Percentiles rank a stretch among this genome's conserved stretches.
These are phyloP conservation scores for Chytriomyces confervae DNA, from an alignment of 192 early-diverging fungal genomes.

Conservation along the genomic window DNA sequence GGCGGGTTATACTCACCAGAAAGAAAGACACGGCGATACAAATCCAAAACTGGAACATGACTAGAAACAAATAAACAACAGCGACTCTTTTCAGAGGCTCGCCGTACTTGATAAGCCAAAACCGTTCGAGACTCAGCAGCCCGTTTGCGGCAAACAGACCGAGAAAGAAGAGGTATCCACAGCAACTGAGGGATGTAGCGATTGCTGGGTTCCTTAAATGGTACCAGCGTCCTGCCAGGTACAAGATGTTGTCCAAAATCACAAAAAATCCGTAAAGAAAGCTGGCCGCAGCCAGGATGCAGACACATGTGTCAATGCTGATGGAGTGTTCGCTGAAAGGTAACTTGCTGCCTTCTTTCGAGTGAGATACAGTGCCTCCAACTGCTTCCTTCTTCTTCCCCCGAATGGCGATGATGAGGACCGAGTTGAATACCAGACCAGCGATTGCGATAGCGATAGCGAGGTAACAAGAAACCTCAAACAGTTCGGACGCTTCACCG, in stretches of 20 bases:
- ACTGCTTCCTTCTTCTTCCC: not conserved
- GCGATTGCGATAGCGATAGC: not conserved
- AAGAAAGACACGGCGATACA: not conserved
- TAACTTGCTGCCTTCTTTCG: not conserved
- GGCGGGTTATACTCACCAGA: not conserved
- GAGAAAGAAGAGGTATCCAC: not conserved
- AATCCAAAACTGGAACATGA: not conserved
- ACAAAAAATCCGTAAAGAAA: not conserved
- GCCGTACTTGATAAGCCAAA: not conserved
- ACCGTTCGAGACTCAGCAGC: conserved; percentile 6
- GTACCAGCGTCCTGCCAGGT: not conserved
- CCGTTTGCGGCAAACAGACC: not conserved
- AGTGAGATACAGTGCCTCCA: not conserved
- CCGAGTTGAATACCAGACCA: not conserved
- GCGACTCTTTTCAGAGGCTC: not conserved
- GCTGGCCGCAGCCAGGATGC: not conserved
- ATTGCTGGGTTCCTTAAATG: not conserved
- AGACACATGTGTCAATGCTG: not conserved
- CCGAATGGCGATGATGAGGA: not conserved
- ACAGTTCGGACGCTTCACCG: not conserved
- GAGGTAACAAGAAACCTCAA: not conserved
- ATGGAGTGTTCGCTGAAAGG: not conserved
- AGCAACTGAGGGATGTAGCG: not conserved
- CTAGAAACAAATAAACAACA: not conserved
- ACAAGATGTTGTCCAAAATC: not conserved